phyloP scores from a whole-genome alignment of 1,284 basidiomycete species.

The Sanghuangporus weigelae region DNA sequence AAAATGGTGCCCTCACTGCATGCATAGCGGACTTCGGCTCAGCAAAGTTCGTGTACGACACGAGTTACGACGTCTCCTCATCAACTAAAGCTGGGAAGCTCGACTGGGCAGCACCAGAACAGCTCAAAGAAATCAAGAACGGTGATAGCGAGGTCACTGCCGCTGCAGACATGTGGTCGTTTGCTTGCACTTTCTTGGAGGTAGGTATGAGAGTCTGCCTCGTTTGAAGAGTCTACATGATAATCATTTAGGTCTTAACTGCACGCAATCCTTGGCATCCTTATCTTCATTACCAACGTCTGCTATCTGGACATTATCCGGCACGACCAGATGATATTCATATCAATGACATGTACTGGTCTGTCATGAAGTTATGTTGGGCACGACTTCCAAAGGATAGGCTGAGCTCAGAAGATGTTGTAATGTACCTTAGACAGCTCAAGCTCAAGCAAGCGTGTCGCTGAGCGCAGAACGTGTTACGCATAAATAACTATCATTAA shows the following conservation, averaged over 20 bases:
- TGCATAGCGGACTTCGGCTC: slow-evolving; percentile 1
- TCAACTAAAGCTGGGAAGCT: not conserved
- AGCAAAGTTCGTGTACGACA: not conserved
- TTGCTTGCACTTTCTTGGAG: slow-evolving; percentile 6
- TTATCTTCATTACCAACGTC: not conserved
- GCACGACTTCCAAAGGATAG: not conserved
- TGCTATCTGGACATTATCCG: not conserved
- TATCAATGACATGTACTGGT: not conserved
- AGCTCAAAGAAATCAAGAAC: not conserved
- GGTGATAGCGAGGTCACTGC: not conserved
- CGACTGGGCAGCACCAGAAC: slow-evolving; percentile 1
- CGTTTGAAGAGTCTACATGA: not conserved
- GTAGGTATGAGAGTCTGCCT: not conserved
- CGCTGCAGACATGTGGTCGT: slow-evolving; percentile 9
- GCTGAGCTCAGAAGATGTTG: not conserved
- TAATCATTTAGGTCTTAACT: not conserved
- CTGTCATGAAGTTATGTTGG: not conserved
- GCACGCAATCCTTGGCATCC: not conserved
- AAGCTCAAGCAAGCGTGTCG: not conserved
- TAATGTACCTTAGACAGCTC: not conserved
- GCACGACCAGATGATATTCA: not conserved
- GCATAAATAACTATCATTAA: too few species aligned
- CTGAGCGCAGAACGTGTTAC: not conserved
- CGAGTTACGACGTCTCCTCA: not conserved
- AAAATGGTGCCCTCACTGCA: not conserved